These are phyloP conservation scores for Sporothrix mexicana DNA, from an alignment of 2,329 filamentous ascomycete genomes.

Conservation along the genomic window DNA sequence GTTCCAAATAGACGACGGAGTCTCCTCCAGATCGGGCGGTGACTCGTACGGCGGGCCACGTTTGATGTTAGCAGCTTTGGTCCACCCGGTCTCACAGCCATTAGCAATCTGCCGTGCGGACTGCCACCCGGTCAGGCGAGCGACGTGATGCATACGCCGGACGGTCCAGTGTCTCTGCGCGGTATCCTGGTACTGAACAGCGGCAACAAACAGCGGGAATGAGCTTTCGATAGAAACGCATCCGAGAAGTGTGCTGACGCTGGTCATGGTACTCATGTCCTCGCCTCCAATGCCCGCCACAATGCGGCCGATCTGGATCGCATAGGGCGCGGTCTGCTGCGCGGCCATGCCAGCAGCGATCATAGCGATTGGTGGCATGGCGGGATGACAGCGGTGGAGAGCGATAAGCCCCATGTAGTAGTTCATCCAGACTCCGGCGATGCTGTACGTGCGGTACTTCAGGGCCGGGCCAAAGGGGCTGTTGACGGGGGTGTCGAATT, in stretches of 20 bases:
- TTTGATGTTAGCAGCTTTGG: constrained; percentile 72
- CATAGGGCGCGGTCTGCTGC: constrained; percentile 70
- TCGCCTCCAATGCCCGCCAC: constrained; percentile 71
- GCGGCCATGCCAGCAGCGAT: constrained; percentile 82
- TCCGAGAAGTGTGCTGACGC: constrained; percentile 77
- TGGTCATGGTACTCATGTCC: constrained; percentile 56
- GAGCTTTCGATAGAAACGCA: constrained; percentile 82
- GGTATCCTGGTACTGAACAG: constrained; percentile 75
- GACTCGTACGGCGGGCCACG: constrained; percentile 76
- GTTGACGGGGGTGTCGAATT: constrained; percentile 64
- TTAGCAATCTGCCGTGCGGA: constrained; percentile 79
- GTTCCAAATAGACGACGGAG: constrained; percentile 54
- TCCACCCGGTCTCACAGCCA: constrained; percentile 86
- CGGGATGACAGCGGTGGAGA: constrained; percentile 80
- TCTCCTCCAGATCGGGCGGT: constrained; percentile 48
- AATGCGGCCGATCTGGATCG: constrained; percentile 79
- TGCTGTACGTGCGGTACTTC: constrained; percentile 84
- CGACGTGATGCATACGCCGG: constrained; percentile 73
- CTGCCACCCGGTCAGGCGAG: constrained; percentile 84
- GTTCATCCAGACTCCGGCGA: constrained; percentile 85
- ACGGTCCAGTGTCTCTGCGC: constrained; percentile 80
- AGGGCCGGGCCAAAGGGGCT: constrained; percentile 84
- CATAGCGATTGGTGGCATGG: constrained; percentile 90
- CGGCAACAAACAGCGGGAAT: constrained; percentile 86
- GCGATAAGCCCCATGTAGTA: constrained; percentile 86